A percentile compares a stretch with the other conserved stretches of the same genome.
These are phyloP conservation scores for Durotheca rogersii DNA, from an alignment of 495 filamentous ascomycete genomes.

Conservation along the genomic window DNA sequence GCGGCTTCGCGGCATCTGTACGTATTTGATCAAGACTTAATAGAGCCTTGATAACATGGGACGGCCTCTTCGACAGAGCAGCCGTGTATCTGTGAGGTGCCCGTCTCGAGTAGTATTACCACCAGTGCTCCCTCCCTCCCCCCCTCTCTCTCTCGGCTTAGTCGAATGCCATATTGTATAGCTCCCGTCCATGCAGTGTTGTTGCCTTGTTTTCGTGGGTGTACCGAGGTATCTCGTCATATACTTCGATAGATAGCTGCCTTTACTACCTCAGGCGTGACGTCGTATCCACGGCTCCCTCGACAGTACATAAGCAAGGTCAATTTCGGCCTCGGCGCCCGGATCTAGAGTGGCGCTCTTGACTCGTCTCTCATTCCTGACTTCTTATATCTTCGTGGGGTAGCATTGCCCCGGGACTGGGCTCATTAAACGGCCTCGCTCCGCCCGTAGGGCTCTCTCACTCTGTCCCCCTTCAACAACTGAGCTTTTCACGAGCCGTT, in stretches of 20 bases:
- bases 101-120: slow-evolving; percentile 22
- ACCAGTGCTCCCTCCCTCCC: too few relatives aligned
- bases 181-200: too few relatives aligned
- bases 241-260: slow-evolving; percentile 16
- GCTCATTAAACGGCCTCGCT: slow-evolving; percentile 17
- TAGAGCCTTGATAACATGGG: slow-evolving; percentile 29
- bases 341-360: slow-evolving; percentile 12
- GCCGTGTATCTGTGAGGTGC: slow-evolving; percentile 1
- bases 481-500: slow-evolving; percentile 3
- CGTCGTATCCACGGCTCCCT: slow-evolving; percentile 18
- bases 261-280: slow-evolving; percentile 10
- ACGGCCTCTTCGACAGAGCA: slow-evolving; percentile 9
- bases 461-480: slow-evolving; percentile 4
- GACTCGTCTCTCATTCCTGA: slow-evolving; percentile 23
- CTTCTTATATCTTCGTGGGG: slow-evolving; percentile 17
- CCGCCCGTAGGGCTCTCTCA: slow-evolving; percentile 19
- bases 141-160: slow-evolving; percentile 13
- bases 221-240: slow-evolving; percentile 17
- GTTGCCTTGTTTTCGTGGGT: slow-evolving; percentile 11
- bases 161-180: slow-evolving; percentile 16
- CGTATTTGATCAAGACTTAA: slow-evolving; percentile 26
- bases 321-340: slow-evolving; percentile 12
- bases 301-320: slow-evolving; percentile 21
- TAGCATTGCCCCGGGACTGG: slow-evolving; percentile 20
- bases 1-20: slow-evolving; percentile 36